Conservation (phyloP, 2,329 filamentous ascomycete species). For the Onygenales sp. region DNA sequence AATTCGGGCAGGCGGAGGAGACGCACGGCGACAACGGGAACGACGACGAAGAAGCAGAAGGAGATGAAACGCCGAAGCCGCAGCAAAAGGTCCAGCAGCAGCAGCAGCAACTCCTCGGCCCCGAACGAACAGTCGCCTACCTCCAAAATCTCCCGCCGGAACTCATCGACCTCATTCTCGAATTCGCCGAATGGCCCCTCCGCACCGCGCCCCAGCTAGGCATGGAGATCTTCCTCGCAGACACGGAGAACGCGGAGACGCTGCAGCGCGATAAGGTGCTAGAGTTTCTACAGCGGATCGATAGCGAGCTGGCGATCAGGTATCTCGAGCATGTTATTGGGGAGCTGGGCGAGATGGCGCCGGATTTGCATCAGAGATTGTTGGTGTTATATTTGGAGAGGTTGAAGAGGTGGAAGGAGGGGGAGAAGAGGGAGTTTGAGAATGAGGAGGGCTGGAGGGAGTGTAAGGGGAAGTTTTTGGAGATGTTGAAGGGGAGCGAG, state of each 20-base stretch:
- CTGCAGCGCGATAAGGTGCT: conserved; percentile 69
- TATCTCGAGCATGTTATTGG: conserved; percentile 88
- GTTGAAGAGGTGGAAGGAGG: conserved; percentile 34
- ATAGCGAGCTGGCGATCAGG: conserved; percentile 60
- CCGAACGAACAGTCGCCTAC: conserved; percentile 75
- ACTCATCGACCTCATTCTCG: conserved; percentile 80
- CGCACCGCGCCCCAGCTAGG: conserved; percentile 61
- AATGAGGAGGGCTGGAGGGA: conserved; percentile 43
- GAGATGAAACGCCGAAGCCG: conserved; percentile 20
- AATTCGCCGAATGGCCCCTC: conserved; percentile 85
- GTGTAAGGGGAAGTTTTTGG: conserved; percentile 58
- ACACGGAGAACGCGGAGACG: conserved; percentile 90
- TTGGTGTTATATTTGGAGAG: conserved; percentile 60
- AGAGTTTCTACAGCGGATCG: conserved; percentile 61
- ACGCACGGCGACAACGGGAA: conserved; percentile 11
- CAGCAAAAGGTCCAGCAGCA: too few relatives aligned
- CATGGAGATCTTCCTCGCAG: conserved; percentile 88
- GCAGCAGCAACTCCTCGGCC: conserved; percentile 57
- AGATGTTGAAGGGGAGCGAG: conserved; percentile 64
- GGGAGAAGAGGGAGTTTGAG: conserved; percentile 27
- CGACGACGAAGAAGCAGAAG: conserved; percentile 9
- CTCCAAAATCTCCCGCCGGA: conserved; percentile 81
- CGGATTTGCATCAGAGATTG: conserved; percentile 78
- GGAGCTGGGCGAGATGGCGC: conserved; percentile 74
- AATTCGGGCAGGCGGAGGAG: conserved; percentile 57